Conservation (phyloP, 129 eudicot species). For the Heracleum sosnowskyi region DNA sequence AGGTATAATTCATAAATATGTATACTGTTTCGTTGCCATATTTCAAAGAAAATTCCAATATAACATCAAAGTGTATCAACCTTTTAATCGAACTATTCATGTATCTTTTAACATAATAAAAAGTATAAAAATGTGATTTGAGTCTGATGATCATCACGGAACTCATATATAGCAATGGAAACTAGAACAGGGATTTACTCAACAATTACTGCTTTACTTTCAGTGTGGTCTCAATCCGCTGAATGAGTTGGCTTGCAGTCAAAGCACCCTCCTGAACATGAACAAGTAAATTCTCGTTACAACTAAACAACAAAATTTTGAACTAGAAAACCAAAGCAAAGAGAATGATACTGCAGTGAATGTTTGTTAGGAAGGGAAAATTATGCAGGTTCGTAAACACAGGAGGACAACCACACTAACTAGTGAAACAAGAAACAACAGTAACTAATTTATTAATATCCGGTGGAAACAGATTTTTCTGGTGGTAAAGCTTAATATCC, state of each 20-base stretch:
- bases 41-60: background rate
- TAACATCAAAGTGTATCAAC: background rate
- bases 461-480: background rate
- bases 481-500: background rate
- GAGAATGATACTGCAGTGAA: background rate
- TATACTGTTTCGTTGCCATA: background rate
- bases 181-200: background rate
- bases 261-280: constrained; percentile 80
- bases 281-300: background rate
- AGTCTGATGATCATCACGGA: background rate
- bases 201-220: constrained; percentile 31
- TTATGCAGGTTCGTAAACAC: background rate
- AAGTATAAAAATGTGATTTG: background rate
- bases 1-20: background rate
- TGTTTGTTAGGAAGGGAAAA: background rate
- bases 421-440: background rate
- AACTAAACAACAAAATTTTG: background rate
- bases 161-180: background rate
- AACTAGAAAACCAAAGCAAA: background rate
- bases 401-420: background rate
- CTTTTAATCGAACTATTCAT: background rate
- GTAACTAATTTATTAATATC: background rate
- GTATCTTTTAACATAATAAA: background rate
- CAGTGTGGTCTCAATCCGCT: constrained; percentile 55
- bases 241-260: constrained; percentile 52